Conservation (phyloP, 805 yeast species). For the Brettanomyces custersianus region DNA sequence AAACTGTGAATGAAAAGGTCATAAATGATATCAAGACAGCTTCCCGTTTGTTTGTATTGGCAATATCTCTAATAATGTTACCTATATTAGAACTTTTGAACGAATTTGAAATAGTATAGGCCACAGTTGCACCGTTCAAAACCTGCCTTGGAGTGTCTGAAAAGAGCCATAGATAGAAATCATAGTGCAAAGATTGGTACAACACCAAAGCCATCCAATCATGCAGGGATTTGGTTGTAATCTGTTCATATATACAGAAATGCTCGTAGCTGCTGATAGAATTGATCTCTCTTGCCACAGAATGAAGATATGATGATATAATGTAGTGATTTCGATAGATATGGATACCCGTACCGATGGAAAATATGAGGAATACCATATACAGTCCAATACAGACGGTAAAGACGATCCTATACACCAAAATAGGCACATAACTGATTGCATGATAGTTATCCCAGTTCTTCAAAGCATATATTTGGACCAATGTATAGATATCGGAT, state of each 20-base stretch:
- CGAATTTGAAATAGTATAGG: conserved; percentile 38
- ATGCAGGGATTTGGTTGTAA: conserved; percentile 53
- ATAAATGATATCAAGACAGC: conserved; percentile 69
- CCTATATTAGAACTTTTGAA: conserved; percentile 31
- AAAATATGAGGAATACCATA: conserved; percentile 46
- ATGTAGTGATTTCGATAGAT: conserved; percentile 55
- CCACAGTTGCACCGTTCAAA: conserved; percentile 65
- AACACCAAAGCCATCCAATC: conserved; percentile 63
- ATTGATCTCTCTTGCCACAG: conserved; percentile 49
- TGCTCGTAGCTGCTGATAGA: conserved; percentile 51
- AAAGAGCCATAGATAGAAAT: conserved; percentile 47
- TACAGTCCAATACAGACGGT: conserved; percentile 70
- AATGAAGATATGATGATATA: conserved; percentile 60
- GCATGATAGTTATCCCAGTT: conserved; percentile 25
- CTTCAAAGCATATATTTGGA: conserved; percentile 65
- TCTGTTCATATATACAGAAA: conserved; percentile 64
- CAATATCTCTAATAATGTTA: conserved; percentile 43
- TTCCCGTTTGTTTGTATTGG: conserved; percentile 51
- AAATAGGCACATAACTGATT: conserved; percentile 23
- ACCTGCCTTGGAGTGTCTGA: conserved; percentile 88
- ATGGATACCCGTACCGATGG: conserved; percentile 46
- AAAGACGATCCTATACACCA: conserved; percentile 23
- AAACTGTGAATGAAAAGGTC: conserved; percentile 65
- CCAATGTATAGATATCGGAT: conserved; percentile 72
- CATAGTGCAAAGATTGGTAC: conserved; percentile 57